Evolutionary conservation across 2,329 filamentous ascomycete genomes (phyloP).

Genomic region (Coniella lustricola): DNA sequence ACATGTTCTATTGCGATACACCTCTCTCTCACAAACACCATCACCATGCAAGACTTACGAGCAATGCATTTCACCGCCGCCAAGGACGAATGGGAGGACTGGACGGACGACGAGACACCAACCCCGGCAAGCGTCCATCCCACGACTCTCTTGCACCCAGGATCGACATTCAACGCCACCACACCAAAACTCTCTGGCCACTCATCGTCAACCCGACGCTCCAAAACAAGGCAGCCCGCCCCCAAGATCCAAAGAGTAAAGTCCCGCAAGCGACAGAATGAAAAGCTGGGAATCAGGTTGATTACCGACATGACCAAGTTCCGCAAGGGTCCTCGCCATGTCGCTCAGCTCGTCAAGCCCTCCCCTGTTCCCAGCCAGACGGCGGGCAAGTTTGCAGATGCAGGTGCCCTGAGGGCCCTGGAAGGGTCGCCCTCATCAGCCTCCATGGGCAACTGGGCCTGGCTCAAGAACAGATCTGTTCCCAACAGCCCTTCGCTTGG

Average conservation of each 20-base stretch:
- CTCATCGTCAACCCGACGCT: conserved; percentile 18
- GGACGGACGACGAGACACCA: conserved; percentile 41
- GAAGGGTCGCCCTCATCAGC: conserved; percentile 48
- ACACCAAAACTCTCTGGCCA: conserved; percentile 2
- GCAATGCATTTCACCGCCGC: neutral
- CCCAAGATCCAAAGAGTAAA: conserved; percentile 41
- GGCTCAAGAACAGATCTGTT: conserved; percentile 38
- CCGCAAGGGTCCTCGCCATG: conserved; percentile 35
- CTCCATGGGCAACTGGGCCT: conserved; percentile 51
- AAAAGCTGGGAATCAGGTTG: conserved; percentile 57
- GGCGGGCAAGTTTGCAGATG: conserved; percentile 43
- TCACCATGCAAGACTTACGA: conserved; percentile 9
- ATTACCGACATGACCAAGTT: conserved; percentile 61
- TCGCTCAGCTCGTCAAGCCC: conserved; percentile 23
- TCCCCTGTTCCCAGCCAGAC: conserved; percentile 10
- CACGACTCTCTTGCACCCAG: conserved; percentile 11
- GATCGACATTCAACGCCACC: neutral
- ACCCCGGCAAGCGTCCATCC: conserved; percentile 31
- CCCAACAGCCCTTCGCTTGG: neutral
- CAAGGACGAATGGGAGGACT: conserved; percentile 46
- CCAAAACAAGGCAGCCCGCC: conserved; percentile 29
- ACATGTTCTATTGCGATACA: too few relatives aligned
- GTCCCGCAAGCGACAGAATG: conserved; percentile 55
- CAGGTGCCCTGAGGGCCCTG: conserved; percentile 52
- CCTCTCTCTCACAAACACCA: neutral